Evolutionary conservation across 106 monocot species (phyloP), one percentile per base, ranked within the genome.

Genomic region (Acanthochlamys bracteata): DNA sequence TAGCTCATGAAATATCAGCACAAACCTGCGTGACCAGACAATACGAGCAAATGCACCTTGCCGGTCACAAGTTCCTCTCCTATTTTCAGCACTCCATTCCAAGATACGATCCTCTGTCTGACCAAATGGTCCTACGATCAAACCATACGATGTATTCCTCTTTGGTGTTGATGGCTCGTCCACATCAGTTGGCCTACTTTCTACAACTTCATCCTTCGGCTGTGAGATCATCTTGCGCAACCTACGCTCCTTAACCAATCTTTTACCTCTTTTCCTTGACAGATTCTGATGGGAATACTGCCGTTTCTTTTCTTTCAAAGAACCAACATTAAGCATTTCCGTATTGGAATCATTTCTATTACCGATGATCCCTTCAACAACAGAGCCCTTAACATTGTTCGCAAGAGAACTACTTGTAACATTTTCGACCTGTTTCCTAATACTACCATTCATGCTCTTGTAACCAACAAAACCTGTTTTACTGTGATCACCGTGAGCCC

Each of bases 1-100:
- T 11, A 94, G 82, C 79, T 94, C 94, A 59, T 94, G 94, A 75
- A 94, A 84, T 39, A 94, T 66, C 75, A 94, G 70, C 49, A 94
- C 53, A 75, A 94, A 90, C 13, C 62, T 67, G 55, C 86, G 68
- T 10, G 84, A 89, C 77, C 74, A 79, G 22, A 86, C 94, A 68
- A 81, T 23, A 3, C 72, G 64, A 25, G 81, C 76, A 78, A 94
- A 94, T n/a, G 79, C 79, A 40, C 75, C 70, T 47, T 78, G 70
- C 55, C 83, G 73, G 43, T 86, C 71, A 63, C 94, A 94, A 10
- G 78, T 71, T 2, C 83, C 82, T 61, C 60, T 86, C 64, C 79
- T 81, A 42, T 86, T 94, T 49, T 84, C 68, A 39, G 82, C 66
- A 61, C 55, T 89, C 81, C 83, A 86, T 7, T 68, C 86, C 27